Base-by-base conservation (phyloP, 108 stramenopile species). In the Pelagomonas calceolata region DNA sequence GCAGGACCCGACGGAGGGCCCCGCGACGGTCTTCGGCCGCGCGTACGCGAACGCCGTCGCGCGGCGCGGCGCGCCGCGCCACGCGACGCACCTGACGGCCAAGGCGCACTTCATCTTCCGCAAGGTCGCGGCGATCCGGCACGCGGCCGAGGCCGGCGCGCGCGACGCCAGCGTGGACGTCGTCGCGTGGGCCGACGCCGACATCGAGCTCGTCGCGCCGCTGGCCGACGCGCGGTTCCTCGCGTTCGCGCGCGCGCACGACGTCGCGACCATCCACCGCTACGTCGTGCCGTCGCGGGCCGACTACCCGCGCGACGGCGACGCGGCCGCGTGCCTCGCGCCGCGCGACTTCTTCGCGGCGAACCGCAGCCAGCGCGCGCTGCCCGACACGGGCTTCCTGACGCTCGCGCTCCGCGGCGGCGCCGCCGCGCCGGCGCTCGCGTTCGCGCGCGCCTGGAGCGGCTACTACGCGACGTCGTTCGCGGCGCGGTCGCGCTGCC, bases 261-360 rank as follows among this genome's bases (percentile, higher is more conserved):
- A 60, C 51, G 51, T 60, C 51, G 51, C 51, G 51, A 60, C 51
- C 21, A 60, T 60, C 51, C 51, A 60, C 51, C 51, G 51, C 51
- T 60, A 43, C 39, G 39, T 60, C 51, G 51, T 26, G 51, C 21
- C 51, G 21, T 26, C 18, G 21, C 7, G 21, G 7, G 26, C 51
- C 21, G 51, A 60, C 51, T 1, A 17, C 21, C 18, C 21, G 51
- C 7, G 26, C 51, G 18, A 26, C 51, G 51, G 26, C 21, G 1
- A 1, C 7, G 51, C 26, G 21, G 51, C 51, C 21, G 14, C 51
- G 51, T n/a, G n/a, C n/a, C n/a, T n/a, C n/a, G n/a, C n/a, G n/a
- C n/a, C n/a, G n/a, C n/a, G n/a, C n/a, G n/a, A n/a, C n/a, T 60
- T 26, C 51, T 60, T 60, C 26, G 14, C 3, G 7, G 21, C 51